These are phyloP conservation scores for Fusarium keratoplasticum DNA, from an alignment of 2,329 filamentous ascomycete species.

Conservation along the genomic window DNA sequence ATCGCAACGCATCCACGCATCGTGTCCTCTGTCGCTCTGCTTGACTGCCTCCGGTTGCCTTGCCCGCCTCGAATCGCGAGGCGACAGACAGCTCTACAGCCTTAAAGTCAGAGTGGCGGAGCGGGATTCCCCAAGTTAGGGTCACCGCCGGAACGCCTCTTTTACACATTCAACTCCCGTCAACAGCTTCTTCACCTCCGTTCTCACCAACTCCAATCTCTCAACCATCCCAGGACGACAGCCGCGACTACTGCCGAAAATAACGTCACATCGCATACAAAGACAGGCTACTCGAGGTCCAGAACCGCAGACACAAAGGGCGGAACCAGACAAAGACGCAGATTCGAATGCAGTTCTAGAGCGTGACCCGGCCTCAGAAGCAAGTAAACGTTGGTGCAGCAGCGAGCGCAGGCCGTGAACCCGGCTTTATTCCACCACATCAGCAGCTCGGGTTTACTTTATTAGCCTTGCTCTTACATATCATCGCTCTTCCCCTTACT, in stretches of 20 bases:
- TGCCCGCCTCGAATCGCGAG: constrained; percentile 24
- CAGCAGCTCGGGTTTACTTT: constrained; percentile 16
- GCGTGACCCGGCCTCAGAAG: constrained; percentile 30
- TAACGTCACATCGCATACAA: constrained; percentile 21
- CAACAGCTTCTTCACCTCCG: not conserved
- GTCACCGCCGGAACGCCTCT: constrained; percentile 19
- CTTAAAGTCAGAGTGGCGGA: constrained; percentile 24
- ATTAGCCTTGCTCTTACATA: constrained; percentile 25
- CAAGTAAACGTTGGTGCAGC: constrained; percentile 31
- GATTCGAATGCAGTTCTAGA: constrained; percentile 23
- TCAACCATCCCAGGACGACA: not conserved
- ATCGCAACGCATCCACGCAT: constrained; percentile 33
- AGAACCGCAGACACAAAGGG: constrained; percentile 11
- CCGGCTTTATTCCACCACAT: constrained; percentile 20
- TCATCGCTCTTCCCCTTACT: constrained; percentile 22
- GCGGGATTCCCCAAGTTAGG: constrained; percentile 9
- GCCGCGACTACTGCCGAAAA: constrained; percentile 3
- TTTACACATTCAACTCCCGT: constrained; percentile 7
- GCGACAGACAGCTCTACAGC: constrained; percentile 33
- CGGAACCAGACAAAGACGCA: constrained; percentile 27
- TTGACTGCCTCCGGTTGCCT: constrained; percentile 23
- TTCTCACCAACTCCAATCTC: not conserved
- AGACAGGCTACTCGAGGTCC: constrained; percentile 11
- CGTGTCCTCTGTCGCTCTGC: constrained; percentile 21
- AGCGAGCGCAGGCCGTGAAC: constrained; percentile 16